These are phyloP conservation scores for Spatholobus suberectus DNA, from an alignment of 306 rosid species.

Conservation along the genomic window DNA sequence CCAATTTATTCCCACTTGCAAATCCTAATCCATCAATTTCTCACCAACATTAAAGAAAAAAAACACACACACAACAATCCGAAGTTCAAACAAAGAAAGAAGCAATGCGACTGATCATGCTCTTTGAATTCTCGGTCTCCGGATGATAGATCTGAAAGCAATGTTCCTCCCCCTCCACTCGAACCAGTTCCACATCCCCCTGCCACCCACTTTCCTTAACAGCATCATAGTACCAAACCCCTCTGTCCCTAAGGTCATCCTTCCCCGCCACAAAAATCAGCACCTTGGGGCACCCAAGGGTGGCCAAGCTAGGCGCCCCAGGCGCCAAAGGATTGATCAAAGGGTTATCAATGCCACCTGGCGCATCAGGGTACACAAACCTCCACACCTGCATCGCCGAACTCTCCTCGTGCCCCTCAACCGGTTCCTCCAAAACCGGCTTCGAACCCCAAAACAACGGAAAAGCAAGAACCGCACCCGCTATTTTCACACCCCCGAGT, in stretches of 20 bases:
- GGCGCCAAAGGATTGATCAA: slow-evolving; percentile 51
- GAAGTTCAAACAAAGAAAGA: slow-evolving; percentile 49
- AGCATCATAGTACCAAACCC: slow-evolving; percentile 48
- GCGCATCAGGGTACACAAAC: slow-evolving; percentile 50
- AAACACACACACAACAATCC: background rate
- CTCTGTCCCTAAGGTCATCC: slow-evolving; percentile 57
- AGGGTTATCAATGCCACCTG: slow-evolving; percentile 51
- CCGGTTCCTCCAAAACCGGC: slow-evolving; percentile 42
- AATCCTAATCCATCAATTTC: background rate
- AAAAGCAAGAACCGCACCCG: slow-evolving; percentile 40
- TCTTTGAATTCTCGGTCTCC: slow-evolving; percentile 46
- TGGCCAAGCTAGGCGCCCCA: slow-evolving; percentile 52
- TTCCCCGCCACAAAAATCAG: slow-evolving; percentile 49
- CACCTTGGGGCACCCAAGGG: slow-evolving; percentile 43
- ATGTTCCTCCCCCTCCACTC: slow-evolving; percentile 53
- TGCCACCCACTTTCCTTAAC: slow-evolving; percentile 57
- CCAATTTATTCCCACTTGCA: background rate
- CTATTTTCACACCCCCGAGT: slow-evolving; percentile 42
- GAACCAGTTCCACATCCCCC: slow-evolving; percentile 51
- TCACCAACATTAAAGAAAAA: too few relatives aligned
- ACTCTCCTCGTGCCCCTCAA: slow-evolving; percentile 36
- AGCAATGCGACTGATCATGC: slow-evolving; percentile 46
- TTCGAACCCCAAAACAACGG: slow-evolving; percentile 55
- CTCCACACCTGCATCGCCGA: slow-evolving; percentile 40
- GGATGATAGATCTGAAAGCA: slow-evolving; percentile 48